Conservation (phyloP, 305 asterid genomes). For the Lippia alba region DNA sequence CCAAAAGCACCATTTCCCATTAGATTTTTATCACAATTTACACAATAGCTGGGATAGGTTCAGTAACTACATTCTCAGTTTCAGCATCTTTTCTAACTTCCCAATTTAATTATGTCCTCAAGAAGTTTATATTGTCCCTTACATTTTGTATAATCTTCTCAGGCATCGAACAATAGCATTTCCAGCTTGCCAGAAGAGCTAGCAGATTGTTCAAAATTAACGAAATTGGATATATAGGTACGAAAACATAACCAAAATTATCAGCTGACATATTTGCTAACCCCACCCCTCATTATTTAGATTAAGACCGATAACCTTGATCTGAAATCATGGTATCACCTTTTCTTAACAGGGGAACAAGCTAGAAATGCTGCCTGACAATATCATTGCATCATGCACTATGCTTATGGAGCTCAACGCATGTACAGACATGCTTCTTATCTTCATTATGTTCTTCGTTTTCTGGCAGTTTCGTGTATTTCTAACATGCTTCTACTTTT, state of each 20-base stretch:
- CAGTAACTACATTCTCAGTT: conserved; percentile 24
- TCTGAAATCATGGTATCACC: conserved; percentile 34
- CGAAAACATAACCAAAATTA: conserved; percentile 9
- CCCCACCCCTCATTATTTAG: conserved; percentile 28
- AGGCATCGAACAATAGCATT: conserved; percentile 90
- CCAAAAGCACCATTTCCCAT: conserved; percentile 7
- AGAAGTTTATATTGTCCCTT: conserved; percentile 13
- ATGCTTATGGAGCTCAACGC: conserved; percentile 91
- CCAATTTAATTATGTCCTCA: conserved; percentile 19
- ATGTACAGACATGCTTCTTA: conserved; percentile 54
- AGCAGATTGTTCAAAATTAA: conserved; percentile 73
- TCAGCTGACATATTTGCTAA: conserved; percentile 24
- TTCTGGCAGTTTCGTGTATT: conserved; percentile 28
- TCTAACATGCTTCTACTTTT: conserved; percentile 34
- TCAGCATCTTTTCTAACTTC: conserved; percentile 31
- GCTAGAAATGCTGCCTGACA: conserved; percentile 63
- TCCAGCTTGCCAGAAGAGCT: conserved; percentile 90
- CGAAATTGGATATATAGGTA: conserved; percentile 89
- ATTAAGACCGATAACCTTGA: conserved; percentile 21
- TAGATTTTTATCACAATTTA: conserved; percentile 6
- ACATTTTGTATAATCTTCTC: conserved; percentile 41
- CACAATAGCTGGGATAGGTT: conserved; percentile 14
- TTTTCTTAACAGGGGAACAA: conserved; percentile 77
- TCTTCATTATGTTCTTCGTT: conserved; percentile 33
- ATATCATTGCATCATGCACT: conserved; percentile 75